phyloP scores from a whole-genome alignment of 345 rosid genomes.

The Excoecaria cochinchinensis region DNA sequence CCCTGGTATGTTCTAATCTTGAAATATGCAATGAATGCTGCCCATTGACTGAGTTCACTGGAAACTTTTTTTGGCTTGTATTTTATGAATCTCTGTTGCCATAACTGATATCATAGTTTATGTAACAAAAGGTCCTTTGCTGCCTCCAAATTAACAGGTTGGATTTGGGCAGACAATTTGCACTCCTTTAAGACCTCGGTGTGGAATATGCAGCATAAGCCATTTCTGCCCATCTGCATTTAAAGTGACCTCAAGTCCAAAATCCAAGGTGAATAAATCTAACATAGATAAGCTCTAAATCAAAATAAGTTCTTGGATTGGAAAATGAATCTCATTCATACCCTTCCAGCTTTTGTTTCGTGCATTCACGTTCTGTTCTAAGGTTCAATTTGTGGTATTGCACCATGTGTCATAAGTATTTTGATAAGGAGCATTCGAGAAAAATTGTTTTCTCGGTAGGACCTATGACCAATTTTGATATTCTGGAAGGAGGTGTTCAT shows the following conservation, averaged over 20 bases:
- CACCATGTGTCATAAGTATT: background rate
- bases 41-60: background rate
- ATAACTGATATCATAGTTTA: background rate
- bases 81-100: background rate
- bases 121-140: background rate
- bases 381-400: background rate
- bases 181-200: no score
- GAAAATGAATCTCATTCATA: background rate
- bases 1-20: no score
- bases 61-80: background rate
- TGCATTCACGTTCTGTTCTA: background rate
- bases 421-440: background rate
- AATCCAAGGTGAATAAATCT: slow-evolving; percentile 48
- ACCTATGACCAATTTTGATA: background rate
- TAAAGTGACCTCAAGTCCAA: slow-evolving; percentile 55
- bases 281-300: slow-evolving; percentile 22
- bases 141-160: slow-evolving; percentile 44
- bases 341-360: background rate
- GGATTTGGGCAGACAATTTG: slow-evolving; percentile 92
- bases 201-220: slow-evolving; percentile 54
- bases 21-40: background rate
- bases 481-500: background rate
- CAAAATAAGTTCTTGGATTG: background rate
- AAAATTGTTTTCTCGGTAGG: background rate
- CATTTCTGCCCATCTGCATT: slow-evolving; percentile 86